Evolutionary conservation across 306 rosid genomes (phyloP).

Genomic region (Cicer chorassanicum): DNA sequence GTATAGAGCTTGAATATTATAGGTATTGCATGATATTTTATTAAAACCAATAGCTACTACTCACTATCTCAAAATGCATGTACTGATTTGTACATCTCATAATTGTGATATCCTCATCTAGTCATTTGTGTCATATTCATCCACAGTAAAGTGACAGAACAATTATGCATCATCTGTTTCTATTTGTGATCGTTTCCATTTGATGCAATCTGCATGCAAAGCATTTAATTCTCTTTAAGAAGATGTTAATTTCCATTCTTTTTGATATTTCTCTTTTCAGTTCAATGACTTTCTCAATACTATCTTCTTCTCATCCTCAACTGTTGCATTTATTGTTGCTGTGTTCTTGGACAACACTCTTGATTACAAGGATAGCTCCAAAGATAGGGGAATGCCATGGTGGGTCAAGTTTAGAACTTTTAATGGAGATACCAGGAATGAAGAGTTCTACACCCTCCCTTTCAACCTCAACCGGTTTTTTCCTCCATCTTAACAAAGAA

Average conservation of each 20-base stretch:
- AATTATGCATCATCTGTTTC: slow-evolving; percentile 28
- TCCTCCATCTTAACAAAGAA: slow-evolving; percentile 74
- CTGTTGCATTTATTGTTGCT: slow-evolving; percentile 80
- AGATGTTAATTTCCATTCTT: slow-evolving; percentile 9
- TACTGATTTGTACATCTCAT: neutral
- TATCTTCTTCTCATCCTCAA: slow-evolving; percentile 86
- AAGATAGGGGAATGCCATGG: slow-evolving; percentile 99
- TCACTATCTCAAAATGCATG: slow-evolving; percentile 17
- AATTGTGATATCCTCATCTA: neutral
- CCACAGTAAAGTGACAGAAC: neutral
- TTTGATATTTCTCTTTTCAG: slow-evolving; percentile 54
- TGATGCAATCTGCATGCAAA: neutral
- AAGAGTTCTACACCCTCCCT: slow-evolving; percentile 97
- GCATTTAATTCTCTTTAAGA: neutral
- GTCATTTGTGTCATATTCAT: neutral
- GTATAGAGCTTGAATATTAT: neutral
- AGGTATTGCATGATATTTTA: neutral
- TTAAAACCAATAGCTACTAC: neutral
- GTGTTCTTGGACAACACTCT: slow-evolving; percentile 98
- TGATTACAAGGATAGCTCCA: slow-evolving; percentile 80
- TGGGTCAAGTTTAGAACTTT: slow-evolving; percentile 91
- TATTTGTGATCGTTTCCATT: slow-evolving; percentile 21
- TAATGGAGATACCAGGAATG: slow-evolving; percentile 86
- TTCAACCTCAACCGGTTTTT: slow-evolving; percentile 95
- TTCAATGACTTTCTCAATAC: slow-evolving; percentile 94